Conservation (phyloP, 2,329 filamentous ascomycete genomes). For the Pseudogymnoascus sp. region DNA sequence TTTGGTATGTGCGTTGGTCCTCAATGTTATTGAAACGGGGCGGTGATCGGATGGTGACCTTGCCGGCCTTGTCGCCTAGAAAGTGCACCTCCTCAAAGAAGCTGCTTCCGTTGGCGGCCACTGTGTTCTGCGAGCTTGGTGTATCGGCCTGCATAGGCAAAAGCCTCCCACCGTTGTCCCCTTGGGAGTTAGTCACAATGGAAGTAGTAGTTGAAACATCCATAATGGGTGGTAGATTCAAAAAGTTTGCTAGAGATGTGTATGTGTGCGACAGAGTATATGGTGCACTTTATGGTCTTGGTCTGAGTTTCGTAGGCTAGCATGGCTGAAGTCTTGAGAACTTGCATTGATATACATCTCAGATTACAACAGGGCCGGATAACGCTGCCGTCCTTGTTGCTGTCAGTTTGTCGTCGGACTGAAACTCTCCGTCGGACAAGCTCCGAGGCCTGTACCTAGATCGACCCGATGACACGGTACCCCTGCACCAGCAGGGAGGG, state of each 20-base stretch:
- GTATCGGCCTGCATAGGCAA: neutral
- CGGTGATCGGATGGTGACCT: slow-evolving; percentile 9
- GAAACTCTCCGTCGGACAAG: neutral
- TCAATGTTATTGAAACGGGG: slow-evolving; percentile 21
- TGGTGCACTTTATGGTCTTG: neutral
- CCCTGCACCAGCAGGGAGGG: neutral
- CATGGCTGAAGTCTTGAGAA: neutral
- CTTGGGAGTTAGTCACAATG: neutral
- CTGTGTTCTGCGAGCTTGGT: neutral
- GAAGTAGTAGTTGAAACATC: neutral
- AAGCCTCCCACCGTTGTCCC: neutral
- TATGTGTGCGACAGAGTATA: neutral
- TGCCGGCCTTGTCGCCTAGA: slow-evolving; percentile 15
- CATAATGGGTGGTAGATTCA: neutral
- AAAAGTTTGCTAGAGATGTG: neutral
- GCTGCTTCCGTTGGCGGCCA: neutral
- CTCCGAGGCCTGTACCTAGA: neutral
- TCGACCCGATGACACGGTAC: neutral
- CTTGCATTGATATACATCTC: neutral
- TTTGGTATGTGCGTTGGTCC: slow-evolving; percentile 23
- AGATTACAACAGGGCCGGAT: neutral
- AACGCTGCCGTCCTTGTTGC: neutral
- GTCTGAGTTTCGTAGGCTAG: neutral
- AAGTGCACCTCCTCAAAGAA: slow-evolving; percentile 16
- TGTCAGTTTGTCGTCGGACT: neutral